phyloP scores from a whole-genome alignment of 768 basidiomycete species.

The Termitomyces sp. region DNA sequence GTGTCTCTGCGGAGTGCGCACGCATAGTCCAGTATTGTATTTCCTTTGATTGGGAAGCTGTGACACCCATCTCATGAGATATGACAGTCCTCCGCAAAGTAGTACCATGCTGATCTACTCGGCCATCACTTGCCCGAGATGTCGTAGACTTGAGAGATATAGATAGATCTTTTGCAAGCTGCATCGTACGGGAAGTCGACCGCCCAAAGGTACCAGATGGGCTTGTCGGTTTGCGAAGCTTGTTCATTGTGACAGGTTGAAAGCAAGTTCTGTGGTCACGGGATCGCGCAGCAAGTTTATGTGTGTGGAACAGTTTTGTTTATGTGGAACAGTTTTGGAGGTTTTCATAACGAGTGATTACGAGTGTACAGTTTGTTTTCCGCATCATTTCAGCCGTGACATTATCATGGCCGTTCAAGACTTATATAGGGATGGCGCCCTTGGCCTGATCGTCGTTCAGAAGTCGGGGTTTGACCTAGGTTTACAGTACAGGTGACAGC shows the following conservation, averaged over 20 bases:
- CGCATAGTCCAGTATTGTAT: constrained; percentile 72
- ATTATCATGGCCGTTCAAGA: too few species aligned
- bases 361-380: too few species aligned
- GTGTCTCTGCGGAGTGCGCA: constrained; percentile 61
- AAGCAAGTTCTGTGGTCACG: constrained; percentile 1
- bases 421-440: too few species aligned
- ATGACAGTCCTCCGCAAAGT: neutral
- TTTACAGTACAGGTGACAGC: too few species aligned
- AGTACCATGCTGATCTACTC: neutral
- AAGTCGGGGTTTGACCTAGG: too few species aligned
- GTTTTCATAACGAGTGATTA: too few species aligned
- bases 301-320: too few species aligned
- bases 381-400: too few species aligned
- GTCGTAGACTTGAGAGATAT: constrained; percentile 6
- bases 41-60: constrained; percentile 7
- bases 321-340: too few species aligned
- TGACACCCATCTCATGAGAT: neutral
- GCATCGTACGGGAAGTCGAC: constrained; percentile 12
- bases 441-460: too few species aligned
- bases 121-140: neutral
- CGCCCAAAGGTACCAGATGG: neutral
- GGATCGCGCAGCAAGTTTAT: neutral
- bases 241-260: constrained; percentile 7
- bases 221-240: constrained; percentile 8
- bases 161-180: constrained; percentile 13